Conservation (phyloP, 2,329 filamentous ascomycete species). For the Cladosporium austrohemisphaericum region DNA sequence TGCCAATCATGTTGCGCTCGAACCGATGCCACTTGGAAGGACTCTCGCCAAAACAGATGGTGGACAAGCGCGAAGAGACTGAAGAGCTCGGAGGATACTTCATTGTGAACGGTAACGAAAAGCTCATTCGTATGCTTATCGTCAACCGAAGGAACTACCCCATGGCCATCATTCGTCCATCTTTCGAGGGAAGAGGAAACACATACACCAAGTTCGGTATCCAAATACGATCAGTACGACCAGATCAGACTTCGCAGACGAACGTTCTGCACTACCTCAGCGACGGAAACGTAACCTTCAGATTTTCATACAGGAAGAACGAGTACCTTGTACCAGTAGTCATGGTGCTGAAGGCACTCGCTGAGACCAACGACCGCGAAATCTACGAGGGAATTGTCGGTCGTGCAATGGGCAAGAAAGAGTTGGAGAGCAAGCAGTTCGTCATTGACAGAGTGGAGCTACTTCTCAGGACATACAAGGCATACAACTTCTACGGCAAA, state of each 20-base stretch:
- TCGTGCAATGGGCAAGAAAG: constrained; percentile 63
- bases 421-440: constrained; percentile 78
- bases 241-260: constrained; percentile 97
- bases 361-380: constrained; percentile 94
- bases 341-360: constrained; percentile 93
- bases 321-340: constrained; percentile 94
- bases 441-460: constrained; percentile 92
- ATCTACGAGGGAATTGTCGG: constrained; percentile 94
- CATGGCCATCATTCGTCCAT: constrained; percentile 86
- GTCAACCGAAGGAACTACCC: constrained; percentile 90
- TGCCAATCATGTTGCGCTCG: constrained; percentile 91
- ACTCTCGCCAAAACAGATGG: constrained; percentile 75
- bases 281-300: constrained; percentile 93
- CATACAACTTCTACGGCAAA: constrained; percentile 78
- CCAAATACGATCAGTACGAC: constrained; percentile 84
- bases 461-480: constrained; percentile 87
- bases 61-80: constrained; percentile 86
- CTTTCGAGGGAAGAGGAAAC: constrained; percentile 81
- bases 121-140: constrained; percentile 88
- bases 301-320: constrained; percentile 96
- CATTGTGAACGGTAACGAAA: constrained; percentile 95
- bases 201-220: constrained; percentile 89
- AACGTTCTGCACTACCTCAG: constrained; percentile 94
- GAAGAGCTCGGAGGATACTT: constrained; percentile 97
- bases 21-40: constrained; percentile 88